Evolutionary conservation across 2,329 filamentous ascomycete species (phyloP).

Genomic region (Trichophyton equinum): DNA sequence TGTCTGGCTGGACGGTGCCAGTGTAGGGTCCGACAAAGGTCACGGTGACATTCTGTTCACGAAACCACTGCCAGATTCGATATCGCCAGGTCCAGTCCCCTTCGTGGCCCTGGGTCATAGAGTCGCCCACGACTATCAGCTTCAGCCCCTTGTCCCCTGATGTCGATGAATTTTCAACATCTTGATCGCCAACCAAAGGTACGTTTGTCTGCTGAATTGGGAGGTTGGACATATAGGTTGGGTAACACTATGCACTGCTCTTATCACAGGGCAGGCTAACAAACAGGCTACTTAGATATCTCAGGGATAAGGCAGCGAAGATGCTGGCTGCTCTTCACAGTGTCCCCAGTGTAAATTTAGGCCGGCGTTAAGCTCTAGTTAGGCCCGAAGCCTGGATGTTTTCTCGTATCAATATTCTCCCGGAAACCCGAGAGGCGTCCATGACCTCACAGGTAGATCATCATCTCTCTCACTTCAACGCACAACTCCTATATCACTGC

Average conservation of each 20-base stretch:
- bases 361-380: too few species aligned
- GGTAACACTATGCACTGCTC: not conserved
- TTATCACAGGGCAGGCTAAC: not conserved
- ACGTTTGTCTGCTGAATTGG: too few species aligned
- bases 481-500: not conserved
- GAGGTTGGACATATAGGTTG: too few species aligned
- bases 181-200: not conserved
- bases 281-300: too few species aligned
- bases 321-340: too few species aligned
- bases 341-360: too few species aligned
- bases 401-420: not conserved
- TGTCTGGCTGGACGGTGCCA: not conserved
- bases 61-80: constrained; percentile 2
- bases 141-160: not conserved
- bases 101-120: not conserved
- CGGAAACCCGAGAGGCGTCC: not conserved
- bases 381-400: too few species aligned
- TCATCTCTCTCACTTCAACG: not conserved
- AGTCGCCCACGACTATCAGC: not conserved
- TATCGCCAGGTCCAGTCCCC: constrained; percentile 3
- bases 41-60: not conserved
- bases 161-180: not conserved
- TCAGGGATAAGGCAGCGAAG: too few species aligned
- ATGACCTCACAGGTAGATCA: not conserved
- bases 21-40: not conserved